Percentiles rank a stretch among this genome's conserved stretches.
Evolutionary conservation across 768 basidiomycete species (phyloP).

Genomic region (Suillus cothurnatus): DNA sequence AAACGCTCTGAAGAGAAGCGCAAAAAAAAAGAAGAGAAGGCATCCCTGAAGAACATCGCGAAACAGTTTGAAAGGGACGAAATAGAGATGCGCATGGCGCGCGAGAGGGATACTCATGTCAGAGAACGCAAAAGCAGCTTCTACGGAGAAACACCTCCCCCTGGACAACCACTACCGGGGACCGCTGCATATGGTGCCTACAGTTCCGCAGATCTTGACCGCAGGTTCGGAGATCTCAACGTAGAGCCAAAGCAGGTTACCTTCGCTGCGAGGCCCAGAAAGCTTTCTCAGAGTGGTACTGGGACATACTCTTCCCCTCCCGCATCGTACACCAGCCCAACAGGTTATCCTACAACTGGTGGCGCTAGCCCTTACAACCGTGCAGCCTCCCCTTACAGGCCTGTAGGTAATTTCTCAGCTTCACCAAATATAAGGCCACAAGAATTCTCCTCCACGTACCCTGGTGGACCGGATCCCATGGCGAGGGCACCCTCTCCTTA

Average conservation of each 20-base stretch:
- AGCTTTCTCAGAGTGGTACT: conserved; percentile 45
- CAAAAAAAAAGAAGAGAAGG: conserved; percentile 54
- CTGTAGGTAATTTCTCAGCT: conserved; percentile 30
- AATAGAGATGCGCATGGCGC: conserved; percentile 55
- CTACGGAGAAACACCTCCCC: conserved; percentile 38
- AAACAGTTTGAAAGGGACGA: conserved; percentile 47
- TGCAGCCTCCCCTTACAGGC: conserved; percentile 37
- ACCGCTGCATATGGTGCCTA: conserved; percentile 27
- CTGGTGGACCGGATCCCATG: conserved; percentile 38
- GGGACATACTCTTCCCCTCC: conserved; percentile 28
- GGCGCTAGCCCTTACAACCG: conserved; percentile 30
- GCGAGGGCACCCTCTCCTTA: conserved; percentile 36
- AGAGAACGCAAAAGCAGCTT: conserved; percentile 59
- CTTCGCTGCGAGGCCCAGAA: conserved; percentile 41
- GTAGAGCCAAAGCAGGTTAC: conserved; percentile 35
- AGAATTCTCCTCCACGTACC: conserved; percentile 46
- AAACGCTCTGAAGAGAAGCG: conserved; percentile 49
- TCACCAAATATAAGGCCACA: conserved; percentile 55
- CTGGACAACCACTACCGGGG: conserved; percentile 27
- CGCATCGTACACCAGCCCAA: conserved; percentile 28
- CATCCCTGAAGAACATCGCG: conserved; percentile 39
- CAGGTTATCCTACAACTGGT: conserved; percentile 32
- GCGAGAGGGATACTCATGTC: conserved; percentile 55
- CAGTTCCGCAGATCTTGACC: conserved; percentile 37
- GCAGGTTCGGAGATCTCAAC: conserved; percentile 38